phyloP scores from a whole-genome alignment of 768 basidiomycete genomes.

The Phanerodontia chrysosporium region DNA sequence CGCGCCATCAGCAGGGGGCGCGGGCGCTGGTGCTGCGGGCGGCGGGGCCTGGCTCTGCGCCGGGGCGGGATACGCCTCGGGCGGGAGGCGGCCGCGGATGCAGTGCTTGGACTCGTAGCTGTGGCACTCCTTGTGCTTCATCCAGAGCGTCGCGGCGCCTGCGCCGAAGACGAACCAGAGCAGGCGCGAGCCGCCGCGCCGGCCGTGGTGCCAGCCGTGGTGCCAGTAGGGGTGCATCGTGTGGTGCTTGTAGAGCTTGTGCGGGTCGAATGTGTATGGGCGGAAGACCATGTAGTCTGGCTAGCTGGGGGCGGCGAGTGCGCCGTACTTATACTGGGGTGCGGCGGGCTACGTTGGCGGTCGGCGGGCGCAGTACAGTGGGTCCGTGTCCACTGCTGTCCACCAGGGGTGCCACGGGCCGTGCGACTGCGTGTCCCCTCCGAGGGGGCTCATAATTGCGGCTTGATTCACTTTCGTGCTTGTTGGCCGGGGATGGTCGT shows the following conservation, averaged over 20 bases:
- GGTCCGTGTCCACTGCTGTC: not conserved
- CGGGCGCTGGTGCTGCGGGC: not conserved
- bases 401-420: not conserved
- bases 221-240: not conserved
- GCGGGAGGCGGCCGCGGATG: constrained; percentile 24
- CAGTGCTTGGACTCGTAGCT: constrained; percentile 29
- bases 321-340: not conserved
- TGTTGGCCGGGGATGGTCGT: not conserved
- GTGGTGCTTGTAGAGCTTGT: not conserved
- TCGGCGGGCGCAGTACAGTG: not conserved
- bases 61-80: constrained; percentile 19
- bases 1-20: not conserved
- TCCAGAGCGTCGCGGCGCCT: constrained; percentile 30
- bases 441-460: not conserved
- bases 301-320: not conserved
- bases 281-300: not conserved
- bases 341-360: not conserved
- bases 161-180: constrained; percentile 70
- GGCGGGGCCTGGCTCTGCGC: not conserved
- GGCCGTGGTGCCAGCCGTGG: constrained; percentile 10
- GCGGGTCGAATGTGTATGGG: too few relatives aligned
- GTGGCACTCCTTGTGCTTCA: constrained; percentile 39
- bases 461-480: not conserved
- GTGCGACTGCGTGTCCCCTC: not conserved
- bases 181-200: constrained; percentile 49